These are phyloP conservation scores for Centella asiatica DNA, from an alignment of 129 eudicot genomes.

Conservation along the genomic window DNA sequence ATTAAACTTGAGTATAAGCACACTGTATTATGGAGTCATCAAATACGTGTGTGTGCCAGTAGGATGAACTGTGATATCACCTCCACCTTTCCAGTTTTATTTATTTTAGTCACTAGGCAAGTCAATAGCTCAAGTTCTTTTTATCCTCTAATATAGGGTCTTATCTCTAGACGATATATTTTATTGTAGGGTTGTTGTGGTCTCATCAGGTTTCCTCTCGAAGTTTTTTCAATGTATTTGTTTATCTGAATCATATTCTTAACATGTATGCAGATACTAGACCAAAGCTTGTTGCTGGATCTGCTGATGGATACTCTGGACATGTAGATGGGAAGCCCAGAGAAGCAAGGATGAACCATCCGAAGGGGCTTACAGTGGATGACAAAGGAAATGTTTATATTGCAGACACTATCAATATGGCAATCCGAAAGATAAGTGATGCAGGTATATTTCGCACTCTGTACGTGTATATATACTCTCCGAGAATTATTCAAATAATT, in stretches of 20 bases:
- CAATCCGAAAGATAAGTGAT: conserved; percentile 85
- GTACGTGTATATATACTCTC: too few species aligned
- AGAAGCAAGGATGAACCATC: conserved; percentile 91
- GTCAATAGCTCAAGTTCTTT: too few species aligned
- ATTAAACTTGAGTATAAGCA: neutral
- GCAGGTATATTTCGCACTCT: conserved; percentile 35
- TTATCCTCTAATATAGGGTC: neutral
- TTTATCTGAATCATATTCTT: neutral
- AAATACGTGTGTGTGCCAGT: neutral
- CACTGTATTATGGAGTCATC: neutral
- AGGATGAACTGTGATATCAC: neutral
- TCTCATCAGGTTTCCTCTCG: neutral
- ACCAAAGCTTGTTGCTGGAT: conserved; percentile 82
- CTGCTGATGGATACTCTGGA: conserved; percentile 84
- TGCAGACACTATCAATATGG: conserved; percentile 85
- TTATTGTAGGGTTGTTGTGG: neutral
- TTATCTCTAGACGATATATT: neutral
- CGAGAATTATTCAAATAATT: too few species aligned
- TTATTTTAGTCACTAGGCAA: too few species aligned
- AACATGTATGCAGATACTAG: conserved; percentile 59
- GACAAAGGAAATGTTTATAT: conserved; percentile 86
- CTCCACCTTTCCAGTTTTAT: too few species aligned
- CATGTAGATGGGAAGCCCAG: conserved; percentile 79
- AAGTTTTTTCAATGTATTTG: neutral
- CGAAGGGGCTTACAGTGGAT: conserved; percentile 89